Evolutionary conservation across 202 grass and related monocot genomes (phyloP).

Genomic region (Digitaria exilis): DNA sequence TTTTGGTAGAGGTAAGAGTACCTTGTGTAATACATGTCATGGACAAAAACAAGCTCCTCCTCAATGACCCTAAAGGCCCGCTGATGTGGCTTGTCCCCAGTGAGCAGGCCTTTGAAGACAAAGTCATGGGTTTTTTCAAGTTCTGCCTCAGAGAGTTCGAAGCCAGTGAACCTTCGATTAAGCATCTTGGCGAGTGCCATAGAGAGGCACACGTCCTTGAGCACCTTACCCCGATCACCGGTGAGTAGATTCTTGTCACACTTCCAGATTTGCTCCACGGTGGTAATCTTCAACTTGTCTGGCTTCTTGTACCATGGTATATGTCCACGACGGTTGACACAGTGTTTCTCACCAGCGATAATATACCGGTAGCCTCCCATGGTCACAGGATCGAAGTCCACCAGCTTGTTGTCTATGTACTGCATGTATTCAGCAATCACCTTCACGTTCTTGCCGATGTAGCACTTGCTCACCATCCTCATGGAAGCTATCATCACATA

Average conservation of each 20-base stretch:
- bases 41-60: slow-evolving; percentile 17
- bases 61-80: slow-evolving; percentile 24
- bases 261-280: neutral
- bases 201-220: slow-evolving; percentile 29
- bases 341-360: no score
- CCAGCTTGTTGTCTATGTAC: no score
- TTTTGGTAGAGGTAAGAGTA: slow-evolving; percentile 1
- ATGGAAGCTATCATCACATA: no score
- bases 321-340: neutral
- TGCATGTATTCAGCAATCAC: no score
- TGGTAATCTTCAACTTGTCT: neutral
- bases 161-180: slow-evolving; percentile 3
- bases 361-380: no score
- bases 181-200: slow-evolving; percentile 34
- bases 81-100: neutral
- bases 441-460: no score
- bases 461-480: no score
- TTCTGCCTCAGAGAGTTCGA: neutral
- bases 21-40: slow-evolving; percentile 10
- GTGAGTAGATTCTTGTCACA: neutral
- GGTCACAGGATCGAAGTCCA: no score
- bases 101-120: slow-evolving; percentile 12
- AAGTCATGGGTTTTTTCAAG: neutral
- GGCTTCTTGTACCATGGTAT: neutral
- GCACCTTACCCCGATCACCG: neutral